Evolutionary conservation across 2,329 filamentous ascomycete species (phyloP), one percentile per base, ranked within the genome.

Genomic region (Alternaria sp.): DNA sequence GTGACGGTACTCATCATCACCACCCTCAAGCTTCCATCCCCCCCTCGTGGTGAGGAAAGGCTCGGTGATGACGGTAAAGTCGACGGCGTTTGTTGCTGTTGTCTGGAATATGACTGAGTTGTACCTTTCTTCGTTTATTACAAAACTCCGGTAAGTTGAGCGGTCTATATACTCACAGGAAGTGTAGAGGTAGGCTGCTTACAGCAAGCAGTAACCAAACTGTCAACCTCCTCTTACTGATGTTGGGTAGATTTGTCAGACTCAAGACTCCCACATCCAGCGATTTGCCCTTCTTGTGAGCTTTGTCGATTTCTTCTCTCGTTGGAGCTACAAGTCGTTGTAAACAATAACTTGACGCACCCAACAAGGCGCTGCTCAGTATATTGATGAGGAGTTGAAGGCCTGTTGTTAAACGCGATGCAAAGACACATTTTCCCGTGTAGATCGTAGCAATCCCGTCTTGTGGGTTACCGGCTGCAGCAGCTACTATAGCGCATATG

Each of bases 241-340:
- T 40, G 0, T 40, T 40, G 0, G 15, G 36, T 17, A 40, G n/a
- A 1, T 40, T 40, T 17, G n/a, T 40, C 3, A 40, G n/a, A 1
- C 36, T 40, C 3, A 40, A 11, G 3, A 40, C 36, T 40, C 36
- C 36, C 5, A 40, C 15, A 10, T 40, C 0, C 9, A 40, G 36
- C 9, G 0, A 40, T 3, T 40, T 40, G 36, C 36, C 36, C 2
- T 2, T 17, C 0, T 1, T 0, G 1, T 40, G 36, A 0, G n/a
- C 36, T 40, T 11, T 1, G n/a, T 40, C 5, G 2, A 40, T 40
- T 40, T 40, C 36, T 0, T 40, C 4, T 40, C 36, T 17, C n/a
- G 36, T 40, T 0, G 36, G 36, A 1, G 36, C 36, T 0, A 0
- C 36, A 40, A 40, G 15, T 17, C 0, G 36, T 17, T 40, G 36